Conservation (phyloP, 1,284 basidiomycete species). For the Papiliotrema laurentii region DNA sequence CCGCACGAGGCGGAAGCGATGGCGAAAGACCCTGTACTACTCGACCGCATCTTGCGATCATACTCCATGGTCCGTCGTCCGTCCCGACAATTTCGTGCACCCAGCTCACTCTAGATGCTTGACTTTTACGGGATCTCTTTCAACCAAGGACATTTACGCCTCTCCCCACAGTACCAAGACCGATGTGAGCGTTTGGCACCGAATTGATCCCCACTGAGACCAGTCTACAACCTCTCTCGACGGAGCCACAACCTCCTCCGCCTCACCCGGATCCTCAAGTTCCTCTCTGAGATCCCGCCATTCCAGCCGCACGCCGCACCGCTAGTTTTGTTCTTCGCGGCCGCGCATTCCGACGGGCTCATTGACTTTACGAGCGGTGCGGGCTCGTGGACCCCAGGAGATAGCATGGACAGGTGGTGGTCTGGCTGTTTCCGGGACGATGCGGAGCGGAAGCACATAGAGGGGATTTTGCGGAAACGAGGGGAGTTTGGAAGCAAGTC, state of each 20-base stretch:
- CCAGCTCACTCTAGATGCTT: slow-evolving; percentile 21
- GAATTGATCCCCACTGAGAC: too few species aligned
- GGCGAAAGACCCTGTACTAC: slow-evolving; percentile 54
- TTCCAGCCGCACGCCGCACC: slow-evolving; percentile 56
- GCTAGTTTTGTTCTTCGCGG: slow-evolving; percentile 62
- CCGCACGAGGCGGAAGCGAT: slow-evolving; percentile 61
- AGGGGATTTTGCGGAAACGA: slow-evolving; percentile 29
- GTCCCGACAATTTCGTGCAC: neutral
- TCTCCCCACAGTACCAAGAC: slow-evolving; percentile 12
- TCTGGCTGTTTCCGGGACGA: slow-evolving; percentile 63
- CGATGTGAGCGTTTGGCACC: slow-evolving; percentile 23
- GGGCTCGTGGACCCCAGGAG: slow-evolving; percentile 42
- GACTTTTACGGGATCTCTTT: slow-evolving; percentile 33
- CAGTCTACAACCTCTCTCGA: slow-evolving; percentile 56
- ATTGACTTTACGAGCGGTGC: slow-evolving; percentile 51
- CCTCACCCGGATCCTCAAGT: slow-evolving; percentile 71
- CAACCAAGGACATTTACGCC: slow-evolving; percentile 16
- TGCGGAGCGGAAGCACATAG: slow-evolving; percentile 63
- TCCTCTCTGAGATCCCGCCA: slow-evolving; percentile 57
- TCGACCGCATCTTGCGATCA: slow-evolving; percentile 57
- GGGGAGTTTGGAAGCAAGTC: slow-evolving; percentile 6
- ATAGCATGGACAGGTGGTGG: slow-evolving; percentile 74
- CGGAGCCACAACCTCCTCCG: slow-evolving; percentile 70
- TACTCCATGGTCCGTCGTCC: slow-evolving; percentile 49
- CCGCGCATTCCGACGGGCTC: slow-evolving; percentile 60